Percentiles rank a stretch among this genome's conserved stretches.
Conservation (phyloP, 208 protist genomes). For the Porcisia hertigi region DNA sequence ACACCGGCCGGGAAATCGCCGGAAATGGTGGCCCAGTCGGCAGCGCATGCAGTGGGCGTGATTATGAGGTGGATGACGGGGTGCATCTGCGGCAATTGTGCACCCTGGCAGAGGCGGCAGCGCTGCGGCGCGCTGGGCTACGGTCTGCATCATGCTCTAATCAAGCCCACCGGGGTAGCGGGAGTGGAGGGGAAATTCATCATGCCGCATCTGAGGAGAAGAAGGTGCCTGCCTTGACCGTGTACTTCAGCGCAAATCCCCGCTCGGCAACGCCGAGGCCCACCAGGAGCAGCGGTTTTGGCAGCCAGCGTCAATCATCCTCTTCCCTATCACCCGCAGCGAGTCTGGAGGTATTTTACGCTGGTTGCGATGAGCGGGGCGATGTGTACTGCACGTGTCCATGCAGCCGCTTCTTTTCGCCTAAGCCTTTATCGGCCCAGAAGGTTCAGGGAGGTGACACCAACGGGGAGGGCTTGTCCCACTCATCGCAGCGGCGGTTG, state of each 20-base stretch:
- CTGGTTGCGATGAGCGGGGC: constrained; percentile 26
- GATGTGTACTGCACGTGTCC: constrained; percentile 33
- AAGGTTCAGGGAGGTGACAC: too few species aligned
- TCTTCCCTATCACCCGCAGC: neutral
- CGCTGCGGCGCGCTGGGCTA: constrained; percentile 22
- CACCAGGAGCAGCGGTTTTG: neutral
- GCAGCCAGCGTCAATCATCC: neutral
- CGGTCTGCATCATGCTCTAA: constrained; percentile 8
- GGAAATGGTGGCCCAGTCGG: constrained; percentile 18
- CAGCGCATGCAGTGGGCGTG: constrained; percentile 2
- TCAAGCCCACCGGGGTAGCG: neutral
- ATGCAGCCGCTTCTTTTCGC: constrained; percentile 19
- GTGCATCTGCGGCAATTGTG: constrained; percentile 30
- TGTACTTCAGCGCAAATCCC: constrained; percentile 27
- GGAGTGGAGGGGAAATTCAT: neutral
- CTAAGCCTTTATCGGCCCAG: neutral
- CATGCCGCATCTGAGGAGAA: neutral
- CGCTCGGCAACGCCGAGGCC: neutral
- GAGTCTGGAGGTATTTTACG: constrained; percentile 19
- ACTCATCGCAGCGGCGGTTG: neutral
- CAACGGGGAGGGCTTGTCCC: neutral
- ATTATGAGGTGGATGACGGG: neutral
- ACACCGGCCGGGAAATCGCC: constrained; percentile 29
- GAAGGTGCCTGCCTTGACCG: constrained; percentile 11
- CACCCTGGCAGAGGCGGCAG: constrained; percentile 22